Evolutionary conservation across 2,329 filamentous ascomycete genomes (phyloP).

Genomic region (Neobulgaria alba): DNA sequence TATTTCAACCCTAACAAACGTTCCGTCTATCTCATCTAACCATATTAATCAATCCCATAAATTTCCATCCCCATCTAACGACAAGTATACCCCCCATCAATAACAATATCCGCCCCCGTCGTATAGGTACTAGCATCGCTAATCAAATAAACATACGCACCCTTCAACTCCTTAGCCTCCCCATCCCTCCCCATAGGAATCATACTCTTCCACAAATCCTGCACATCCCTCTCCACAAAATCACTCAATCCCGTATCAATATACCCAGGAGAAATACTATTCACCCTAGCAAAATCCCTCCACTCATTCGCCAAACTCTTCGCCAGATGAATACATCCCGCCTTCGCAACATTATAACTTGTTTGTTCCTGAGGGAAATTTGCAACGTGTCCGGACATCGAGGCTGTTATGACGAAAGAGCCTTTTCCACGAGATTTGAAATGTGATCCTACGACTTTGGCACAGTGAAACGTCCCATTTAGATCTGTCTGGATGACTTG

Average conservation of each 20-base stretch:
- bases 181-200: slow-evolving; percentile 47
- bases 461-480: slow-evolving; percentile 57
- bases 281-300: slow-evolving; percentile 60
- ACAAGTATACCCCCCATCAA: slow-evolving; percentile 38
- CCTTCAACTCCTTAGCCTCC: slow-evolving; percentile 61
- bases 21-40: too few species aligned
- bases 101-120: slow-evolving; percentile 40
- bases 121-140: slow-evolving; percentile 39
- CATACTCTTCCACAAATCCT: slow-evolving; percentile 41
- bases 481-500: slow-evolving; percentile 57
- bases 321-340: slow-evolving; percentile 56
- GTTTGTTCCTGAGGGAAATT: slow-evolving; percentile 57
- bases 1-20: too few species aligned
- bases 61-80: slow-evolving; percentile 16
- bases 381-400: slow-evolving; percentile 47
- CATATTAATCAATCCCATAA: too few species aligned
- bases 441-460: slow-evolving; percentile 57
- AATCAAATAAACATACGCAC: slow-evolving; percentile 42
- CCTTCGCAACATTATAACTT: slow-evolving; percentile 57
- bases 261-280: slow-evolving; percentile 60
- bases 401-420: slow-evolving; percentile 58
- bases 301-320: slow-evolving; percentile 60
- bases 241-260: slow-evolving; percentile 57
- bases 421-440: slow-evolving; percentile 58
- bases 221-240: slow-evolving; percentile 50